Conservation (phyloP, 108 stramenopile genomes). For the Skeletonema potamos region DNA sequence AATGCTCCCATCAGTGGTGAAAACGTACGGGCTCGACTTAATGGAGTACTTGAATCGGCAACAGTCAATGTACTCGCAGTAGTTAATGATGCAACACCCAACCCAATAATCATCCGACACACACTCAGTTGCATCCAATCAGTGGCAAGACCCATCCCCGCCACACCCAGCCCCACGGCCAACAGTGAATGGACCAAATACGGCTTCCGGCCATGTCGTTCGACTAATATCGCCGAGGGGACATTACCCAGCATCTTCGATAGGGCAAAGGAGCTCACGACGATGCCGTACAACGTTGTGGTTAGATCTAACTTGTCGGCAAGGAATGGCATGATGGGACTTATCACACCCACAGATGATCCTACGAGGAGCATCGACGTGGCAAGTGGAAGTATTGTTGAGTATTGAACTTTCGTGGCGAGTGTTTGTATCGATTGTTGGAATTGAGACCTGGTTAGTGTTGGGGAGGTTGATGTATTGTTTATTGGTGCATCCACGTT, state of each 20-base stretch:
- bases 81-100: conserved; percentile 75
- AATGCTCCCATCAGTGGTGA: conserved; percentile 85
- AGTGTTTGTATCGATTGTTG: conserved; percentile 13
- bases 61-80: conserved; percentile 79
- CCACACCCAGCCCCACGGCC: conserved; percentile 80
- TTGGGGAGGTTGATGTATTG: background rate
- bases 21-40: conserved; percentile 77
- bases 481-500: background rate
- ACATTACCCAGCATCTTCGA: conserved; percentile 89
- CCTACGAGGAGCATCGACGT: conserved; percentile 86
- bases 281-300: conserved; percentile 74
- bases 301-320: conserved; percentile 71
- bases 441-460: conserved; percentile 46
- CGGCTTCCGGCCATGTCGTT: conserved; percentile 86
- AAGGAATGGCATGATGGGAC: conserved; percentile 83
- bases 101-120: conserved; percentile 76
- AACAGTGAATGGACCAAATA: conserved; percentile 74
- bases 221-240: conserved; percentile 81
- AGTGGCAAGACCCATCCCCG: conserved; percentile 73
- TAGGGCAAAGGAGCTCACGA: conserved; percentile 81
- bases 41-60: conserved; percentile 81
- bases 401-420: conserved; percentile 53
- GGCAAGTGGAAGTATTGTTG: conserved; percentile 69
- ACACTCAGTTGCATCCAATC: conserved; percentile 67
- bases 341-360: conserved; percentile 72